Conservation (phyloP, 129 eudicot genomes). For the Tagetes erecta region DNA sequence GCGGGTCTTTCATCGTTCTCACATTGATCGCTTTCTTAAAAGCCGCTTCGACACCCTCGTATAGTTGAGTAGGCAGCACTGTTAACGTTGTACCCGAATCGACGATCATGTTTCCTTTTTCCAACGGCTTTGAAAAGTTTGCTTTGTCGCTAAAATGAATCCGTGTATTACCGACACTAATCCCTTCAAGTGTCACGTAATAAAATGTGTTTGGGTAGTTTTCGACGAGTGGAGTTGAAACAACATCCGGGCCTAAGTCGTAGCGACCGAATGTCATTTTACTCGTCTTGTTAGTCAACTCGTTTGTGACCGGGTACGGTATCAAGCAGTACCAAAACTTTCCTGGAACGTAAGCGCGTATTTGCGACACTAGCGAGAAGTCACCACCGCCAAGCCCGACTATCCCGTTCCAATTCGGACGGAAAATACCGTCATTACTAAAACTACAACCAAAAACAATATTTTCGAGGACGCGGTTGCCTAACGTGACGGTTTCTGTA, state of each 20-base stretch:
- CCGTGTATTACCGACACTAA: conserved; percentile 24
- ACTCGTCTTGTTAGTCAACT: conserved; percentile 23
- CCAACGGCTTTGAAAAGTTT: not conserved
- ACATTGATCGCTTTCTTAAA: conserved; percentile 25
- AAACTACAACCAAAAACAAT: conserved; percentile 37
- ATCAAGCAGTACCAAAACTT: conserved; percentile 39
- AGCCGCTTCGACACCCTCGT: conserved; percentile 19
- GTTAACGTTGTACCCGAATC: conserved; percentile 64
- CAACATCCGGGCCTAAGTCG: conserved; percentile 24
- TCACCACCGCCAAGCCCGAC: conserved; percentile 48
- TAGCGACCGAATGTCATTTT: conserved; percentile 41
- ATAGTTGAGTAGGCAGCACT: conserved; percentile 20
- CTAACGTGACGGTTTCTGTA: conserved; percentile 32
- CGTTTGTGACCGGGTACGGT: conserved; percentile 18
- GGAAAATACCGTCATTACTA: conserved; percentile 20
- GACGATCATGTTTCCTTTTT: conserved; percentile 52
- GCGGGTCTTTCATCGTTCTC: conserved; percentile 30
- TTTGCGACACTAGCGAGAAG: conserved; percentile 36
- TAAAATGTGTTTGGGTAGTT: conserved; percentile 22
- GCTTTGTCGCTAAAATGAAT: not conserved
- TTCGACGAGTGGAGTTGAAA: conserved; percentile 37
- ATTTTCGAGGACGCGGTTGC: not conserved
- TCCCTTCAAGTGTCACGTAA: conserved; percentile 24
- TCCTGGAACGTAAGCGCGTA: not conserved
- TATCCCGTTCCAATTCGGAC: conserved; percentile 19